A percentile compares a stretch with the other conserved stretches of the same genome.
Evolutionary conservation across 495 filamentous ascomycete genomes (phyloP).

Genomic region (Xylaria grammica): DNA sequence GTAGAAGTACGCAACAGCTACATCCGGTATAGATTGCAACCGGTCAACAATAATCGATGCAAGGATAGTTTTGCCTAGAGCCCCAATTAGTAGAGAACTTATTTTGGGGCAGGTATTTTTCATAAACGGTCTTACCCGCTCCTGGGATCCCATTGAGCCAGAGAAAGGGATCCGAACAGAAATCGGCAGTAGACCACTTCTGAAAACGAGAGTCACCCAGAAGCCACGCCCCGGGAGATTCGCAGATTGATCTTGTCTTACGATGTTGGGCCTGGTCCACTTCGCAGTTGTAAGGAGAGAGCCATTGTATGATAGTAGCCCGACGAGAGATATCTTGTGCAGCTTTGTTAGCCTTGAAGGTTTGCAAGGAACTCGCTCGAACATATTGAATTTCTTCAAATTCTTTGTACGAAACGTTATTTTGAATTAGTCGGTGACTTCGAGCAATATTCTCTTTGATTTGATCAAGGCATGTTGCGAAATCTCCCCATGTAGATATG

Average conservation of each 20-base stretch:
- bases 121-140: neutral
- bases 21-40: neutral
- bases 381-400: neutral
- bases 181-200: neutral
- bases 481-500: slow-evolving; percentile 45
- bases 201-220: neutral
- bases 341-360: neutral
- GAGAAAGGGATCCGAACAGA: neutral
- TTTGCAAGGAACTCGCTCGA: neutral
- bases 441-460: slow-evolving; percentile 36
- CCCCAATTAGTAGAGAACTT: neutral
- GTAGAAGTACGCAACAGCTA: slow-evolving; percentile 38
- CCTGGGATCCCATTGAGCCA: slow-evolving; percentile 9
- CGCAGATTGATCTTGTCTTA: neutral
- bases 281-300: neutral
- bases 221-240: slow-evolving; percentile 3
- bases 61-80: slow-evolving; percentile 9
- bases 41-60: slow-evolving; percentile 1
- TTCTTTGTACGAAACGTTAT: slow-evolving; percentile 1
- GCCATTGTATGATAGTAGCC: neutral
- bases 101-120: neutral
- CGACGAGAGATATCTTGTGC: neutral
- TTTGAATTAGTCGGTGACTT: neutral
- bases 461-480: slow-evolving; percentile 36
- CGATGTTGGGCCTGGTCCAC: neutral